Conservation (phyloP, 192 early-diverging fungal species). For the Coemansia sp. region DNA sequence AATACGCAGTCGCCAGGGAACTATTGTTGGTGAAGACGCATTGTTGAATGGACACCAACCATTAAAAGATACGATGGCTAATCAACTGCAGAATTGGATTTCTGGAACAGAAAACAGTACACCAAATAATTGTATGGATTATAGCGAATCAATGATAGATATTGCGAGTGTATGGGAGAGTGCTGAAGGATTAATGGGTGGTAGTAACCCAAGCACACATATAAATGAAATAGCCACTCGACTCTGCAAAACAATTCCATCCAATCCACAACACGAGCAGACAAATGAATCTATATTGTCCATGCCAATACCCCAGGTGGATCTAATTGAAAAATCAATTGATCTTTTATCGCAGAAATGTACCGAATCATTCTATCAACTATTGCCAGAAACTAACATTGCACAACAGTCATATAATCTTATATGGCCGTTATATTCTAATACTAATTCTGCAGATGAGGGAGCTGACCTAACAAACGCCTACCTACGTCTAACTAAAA, state of each 20-base stretch:
- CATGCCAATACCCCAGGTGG: not conserved
- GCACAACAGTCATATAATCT: conserved; percentile 1
- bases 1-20: not conserved
- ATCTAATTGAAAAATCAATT: not conserved
- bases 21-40: not conserved
- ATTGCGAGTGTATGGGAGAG: conserved; percentile 25
- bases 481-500: not conserved
- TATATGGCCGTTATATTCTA: conserved; percentile 11
- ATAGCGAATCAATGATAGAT: not conserved
- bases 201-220: conserved; percentile 17
- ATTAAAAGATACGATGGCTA: conserved; percentile 1
- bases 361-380: not conserved
- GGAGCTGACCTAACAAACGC: not conserved
- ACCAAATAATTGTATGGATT: not conserved
- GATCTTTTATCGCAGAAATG: not conserved
- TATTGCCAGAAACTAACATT: conserved; percentile 8
- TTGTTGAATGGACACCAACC: not conserved
- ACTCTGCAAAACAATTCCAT: conserved; percentile 20
- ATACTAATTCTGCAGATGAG: not conserved
- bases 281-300: not conserved
- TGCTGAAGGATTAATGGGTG: conserved; percentile 39
- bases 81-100: conserved; percentile 37
- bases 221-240: conserved; percentile 36
- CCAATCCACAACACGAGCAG: not conserved
- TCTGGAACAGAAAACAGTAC: not conserved